phyloP scores from a whole-genome alignment of 768 basidiomycete genomes.

The Xerocomus spinulosus region DNA sequence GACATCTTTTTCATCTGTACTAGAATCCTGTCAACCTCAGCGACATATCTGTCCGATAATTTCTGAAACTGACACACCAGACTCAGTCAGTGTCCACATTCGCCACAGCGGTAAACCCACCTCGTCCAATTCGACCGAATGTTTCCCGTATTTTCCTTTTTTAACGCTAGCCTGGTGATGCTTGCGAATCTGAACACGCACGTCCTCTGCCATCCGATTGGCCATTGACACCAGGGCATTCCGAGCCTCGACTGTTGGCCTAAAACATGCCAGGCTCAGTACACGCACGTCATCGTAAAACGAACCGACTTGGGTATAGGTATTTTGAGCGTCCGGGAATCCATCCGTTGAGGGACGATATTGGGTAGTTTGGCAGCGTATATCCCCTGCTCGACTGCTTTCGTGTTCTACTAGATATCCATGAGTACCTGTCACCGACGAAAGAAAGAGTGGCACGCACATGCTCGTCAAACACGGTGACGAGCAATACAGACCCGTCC shows the following conservation, averaged over 20 bases:
- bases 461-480: conserved; percentile 75
- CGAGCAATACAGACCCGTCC: conserved; percentile 67
- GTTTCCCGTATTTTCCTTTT: conserved; percentile 64
- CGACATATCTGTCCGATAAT: conserved; percentile 55
- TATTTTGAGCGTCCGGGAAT: conserved; percentile 68
- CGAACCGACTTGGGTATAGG: conserved; percentile 69
- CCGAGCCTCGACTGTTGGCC: conserved; percentile 74
- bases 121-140: conserved; percentile 65
- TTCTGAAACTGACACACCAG: conserved; percentile 60
- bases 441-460: conserved; percentile 39
- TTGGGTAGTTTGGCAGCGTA: conserved; percentile 73
- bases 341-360: conserved; percentile 66
- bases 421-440: conserved; percentile 15
- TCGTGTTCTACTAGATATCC: conserved; percentile 56
- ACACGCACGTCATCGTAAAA: background rate
- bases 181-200: conserved; percentile 70
- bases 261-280: conserved; percentile 24
- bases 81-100: background rate
- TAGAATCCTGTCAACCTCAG: conserved; percentile 64
- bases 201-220: conserved; percentile 66
- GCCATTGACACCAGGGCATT: conserved; percentile 50
- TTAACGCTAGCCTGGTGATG: conserved; percentile 64
- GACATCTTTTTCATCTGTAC: conserved; percentile 59
- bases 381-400: conserved; percentile 68
- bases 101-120: conserved; percentile 34